Conservation (phyloP, 2,329 filamentous ascomycete genomes). For the Fusarium mundagurra region DNA sequence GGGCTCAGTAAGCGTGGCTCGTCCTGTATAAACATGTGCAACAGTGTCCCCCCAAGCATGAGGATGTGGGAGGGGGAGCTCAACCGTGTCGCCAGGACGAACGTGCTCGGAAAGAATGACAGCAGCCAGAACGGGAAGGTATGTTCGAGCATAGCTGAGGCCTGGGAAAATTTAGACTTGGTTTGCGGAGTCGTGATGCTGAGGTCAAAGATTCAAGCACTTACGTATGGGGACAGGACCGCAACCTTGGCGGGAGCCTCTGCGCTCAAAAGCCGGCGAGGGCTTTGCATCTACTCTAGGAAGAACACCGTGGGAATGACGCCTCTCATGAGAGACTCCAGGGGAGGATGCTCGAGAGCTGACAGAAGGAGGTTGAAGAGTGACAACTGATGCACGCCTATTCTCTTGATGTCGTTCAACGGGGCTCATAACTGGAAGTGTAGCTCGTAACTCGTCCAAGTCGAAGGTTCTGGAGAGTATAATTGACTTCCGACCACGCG, state of each 20-base stretch:
- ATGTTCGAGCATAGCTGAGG: conserved; percentile 45
- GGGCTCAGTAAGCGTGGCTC: conserved; percentile 54
- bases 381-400: conserved; percentile 28
- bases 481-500: conserved; percentile 55
- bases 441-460: conserved; percentile 57
- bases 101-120: conserved; percentile 65
- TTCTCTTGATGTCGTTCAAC: conserved; percentile 3
- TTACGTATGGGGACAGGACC: conserved; percentile 39
- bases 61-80: conserved; percentile 67
- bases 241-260: conserved; percentile 14
- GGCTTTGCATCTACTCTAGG: not conserved
- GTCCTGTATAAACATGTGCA: conserved; percentile 64
- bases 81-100: conserved; percentile 61
- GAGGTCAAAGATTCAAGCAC: conserved; percentile 15
- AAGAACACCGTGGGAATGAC: conserved; percentile 24
- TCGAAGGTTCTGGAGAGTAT: conserved; percentile 62
- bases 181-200: not conserved
- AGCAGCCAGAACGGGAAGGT: conserved; percentile 63
- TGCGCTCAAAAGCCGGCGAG: conserved; percentile 11
- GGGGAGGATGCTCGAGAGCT: conserved; percentile 18
- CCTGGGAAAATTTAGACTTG: conserved; percentile 36
- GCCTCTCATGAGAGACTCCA: conserved; percentile 1
- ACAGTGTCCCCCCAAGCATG: conserved; percentile 65
- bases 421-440: conserved; percentile 51
- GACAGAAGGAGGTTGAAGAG: conserved; percentile 10